Evolutionary conservation across 805 yeast genomes (phyloP).

Genomic region (Sungouiella blattae): DNA sequence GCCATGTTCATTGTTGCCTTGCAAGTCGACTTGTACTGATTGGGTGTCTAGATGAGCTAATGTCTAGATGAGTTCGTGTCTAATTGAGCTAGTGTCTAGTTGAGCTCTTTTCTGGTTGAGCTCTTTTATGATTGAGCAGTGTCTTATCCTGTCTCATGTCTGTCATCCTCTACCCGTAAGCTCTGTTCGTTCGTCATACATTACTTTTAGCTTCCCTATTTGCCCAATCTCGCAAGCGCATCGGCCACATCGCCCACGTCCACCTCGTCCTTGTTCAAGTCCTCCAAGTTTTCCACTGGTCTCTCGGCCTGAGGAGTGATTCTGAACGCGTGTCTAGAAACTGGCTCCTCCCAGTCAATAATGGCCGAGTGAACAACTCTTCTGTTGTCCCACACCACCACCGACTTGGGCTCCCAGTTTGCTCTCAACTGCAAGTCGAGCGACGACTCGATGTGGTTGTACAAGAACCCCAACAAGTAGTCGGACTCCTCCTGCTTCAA

Average conservation of each 20-base stretch:
- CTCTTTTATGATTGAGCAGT: no score
- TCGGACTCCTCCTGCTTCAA: slow-evolving; percentile 71
- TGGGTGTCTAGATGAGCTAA: no score
- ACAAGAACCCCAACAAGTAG: slow-evolving; percentile 53
- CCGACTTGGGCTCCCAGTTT: slow-evolving; percentile 65
- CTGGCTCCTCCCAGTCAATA: slow-evolving; percentile 62
- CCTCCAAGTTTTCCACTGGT: slow-evolving; percentile 48
- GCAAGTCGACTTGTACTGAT: no score
- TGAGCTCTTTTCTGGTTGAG: no score
- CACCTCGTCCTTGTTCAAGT: slow-evolving; percentile 26
- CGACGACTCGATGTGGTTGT: slow-evolving; percentile 47
- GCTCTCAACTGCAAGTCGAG: slow-evolving; percentile 69
- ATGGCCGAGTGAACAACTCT: slow-evolving; percentile 65
- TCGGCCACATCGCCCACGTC: slow-evolving; percentile 15
- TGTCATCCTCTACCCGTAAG: no score
- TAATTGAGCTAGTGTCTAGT: no score
- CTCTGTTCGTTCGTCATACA: not conserved
- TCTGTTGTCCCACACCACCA: slow-evolving; percentile 80
- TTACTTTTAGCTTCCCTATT: not conserved
- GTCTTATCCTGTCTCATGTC: no score
- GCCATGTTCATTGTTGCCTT: no score
- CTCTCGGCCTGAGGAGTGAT: slow-evolving; percentile 72
- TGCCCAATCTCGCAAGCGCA: slow-evolving; percentile 8
- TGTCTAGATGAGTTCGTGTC: no score
- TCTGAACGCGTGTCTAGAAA: slow-evolving; percentile 68